Evolutionary conservation across 768 basidiomycete genomes (phyloP), one percentile per base, ranked within the genome.

Genomic region (Boletus vermiculosoides): DNA sequence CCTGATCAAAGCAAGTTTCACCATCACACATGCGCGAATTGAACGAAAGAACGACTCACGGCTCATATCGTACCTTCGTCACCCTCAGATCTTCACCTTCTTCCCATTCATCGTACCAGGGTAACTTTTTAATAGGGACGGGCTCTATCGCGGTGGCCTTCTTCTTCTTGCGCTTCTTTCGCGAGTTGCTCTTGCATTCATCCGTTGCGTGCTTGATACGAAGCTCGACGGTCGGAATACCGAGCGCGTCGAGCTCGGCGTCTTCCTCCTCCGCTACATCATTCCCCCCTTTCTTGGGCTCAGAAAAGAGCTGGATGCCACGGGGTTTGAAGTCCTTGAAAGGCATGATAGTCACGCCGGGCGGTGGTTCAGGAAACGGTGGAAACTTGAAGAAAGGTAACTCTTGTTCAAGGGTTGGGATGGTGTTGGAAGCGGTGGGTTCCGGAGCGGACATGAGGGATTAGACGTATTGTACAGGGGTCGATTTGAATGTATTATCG

Each of bases 71-170:
- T 41, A 71, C 71, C 30, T 65, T 72, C 5, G 66, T 72, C 39
- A 74, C 69, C 56, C 83, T 74, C 33, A 77, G 70, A 47, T 76
- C 70, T 66, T 90, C 88, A 4, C 73, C 75, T 41, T 86, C 82
- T 49, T 80, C 80, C 90, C 90, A 92, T n/a, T 82, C 74, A 57
- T 88, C 83, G 74, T 80, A 88, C 88, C 88, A 92, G 41, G 75
- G 74, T 18, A 64, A 52, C 50, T 67, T 71, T 33, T 69, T 70
- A 45, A 57, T 56, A 2, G 66, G 64, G 18, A 59, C 54, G 13
- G 36, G 63, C 20, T 62, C 63, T 5, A 44, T 42, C 10, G 45
- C 62, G 54, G 65, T 52, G 4, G 63, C 60, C 36, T 69, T 70
- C 50, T 71, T 74, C 56, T 67, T 74, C 67, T 79, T 83, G 64